Conservation (phyloP, 306 rosid genomes). For the Gleditsia sinensis region DNA sequence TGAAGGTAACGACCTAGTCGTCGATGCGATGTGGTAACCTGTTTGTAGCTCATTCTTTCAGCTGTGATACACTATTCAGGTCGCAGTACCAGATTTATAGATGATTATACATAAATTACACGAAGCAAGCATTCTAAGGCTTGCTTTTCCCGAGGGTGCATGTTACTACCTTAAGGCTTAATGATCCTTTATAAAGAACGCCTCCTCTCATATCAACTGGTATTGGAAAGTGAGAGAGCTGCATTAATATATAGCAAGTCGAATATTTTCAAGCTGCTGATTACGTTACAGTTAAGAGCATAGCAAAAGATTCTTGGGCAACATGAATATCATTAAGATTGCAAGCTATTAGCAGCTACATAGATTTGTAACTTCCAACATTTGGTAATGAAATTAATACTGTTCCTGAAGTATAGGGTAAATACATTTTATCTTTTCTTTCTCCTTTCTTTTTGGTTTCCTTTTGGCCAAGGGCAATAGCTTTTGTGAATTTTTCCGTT, state of each 20-base stretch:
- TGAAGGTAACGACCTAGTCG: slow-evolving; percentile 25
- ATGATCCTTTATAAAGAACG: neutral
- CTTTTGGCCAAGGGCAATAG: too few relatives aligned
- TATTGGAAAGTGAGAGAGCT: neutral
- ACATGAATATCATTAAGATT: neutral
- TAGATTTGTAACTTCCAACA: neutral
- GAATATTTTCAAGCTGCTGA: neutral
- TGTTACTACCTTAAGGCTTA: neutral
- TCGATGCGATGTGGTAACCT: slow-evolving; percentile 6
- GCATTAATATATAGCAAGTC: neutral
- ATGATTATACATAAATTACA: slow-evolving; percentile 6
- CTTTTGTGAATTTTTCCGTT: too few relatives aligned
- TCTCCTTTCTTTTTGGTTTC: neutral
- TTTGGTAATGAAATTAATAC: neutral
- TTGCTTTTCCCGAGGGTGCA: neutral
- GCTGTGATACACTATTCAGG: slow-evolving; percentile 10
- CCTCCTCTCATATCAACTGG: neutral
- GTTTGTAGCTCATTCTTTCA: slow-evolving; percentile 3
- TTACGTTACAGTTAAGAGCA: neutral
- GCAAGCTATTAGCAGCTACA: neutral
- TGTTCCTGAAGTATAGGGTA: neutral
- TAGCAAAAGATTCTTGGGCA: neutral
- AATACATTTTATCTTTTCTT: neutral
- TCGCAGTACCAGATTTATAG: slow-evolving; percentile 8
- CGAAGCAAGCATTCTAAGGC: neutral